Evolutionary conservation across 2,329 filamentous ascomycete species (phyloP).

Genomic region (Apiospora sp.): DNA sequence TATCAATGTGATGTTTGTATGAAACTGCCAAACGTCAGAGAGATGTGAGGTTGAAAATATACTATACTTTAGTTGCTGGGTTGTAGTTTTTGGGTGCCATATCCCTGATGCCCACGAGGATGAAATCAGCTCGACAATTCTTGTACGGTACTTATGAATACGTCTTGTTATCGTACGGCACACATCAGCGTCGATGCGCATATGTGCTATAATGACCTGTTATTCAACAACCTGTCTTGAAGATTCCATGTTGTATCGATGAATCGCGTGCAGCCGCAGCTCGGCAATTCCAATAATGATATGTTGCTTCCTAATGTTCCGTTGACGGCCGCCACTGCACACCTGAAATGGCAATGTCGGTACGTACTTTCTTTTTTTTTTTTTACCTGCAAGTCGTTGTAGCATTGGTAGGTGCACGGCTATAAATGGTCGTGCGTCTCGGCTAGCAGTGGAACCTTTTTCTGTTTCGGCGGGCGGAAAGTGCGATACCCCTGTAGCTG

Average conservation of each 20-base stretch:
- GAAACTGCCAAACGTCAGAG: conserved; percentile 15
- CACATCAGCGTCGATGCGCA: neutral
- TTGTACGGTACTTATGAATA: neutral
- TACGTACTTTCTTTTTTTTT: no score
- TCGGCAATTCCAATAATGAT: neutral
- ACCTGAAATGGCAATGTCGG: neutral
- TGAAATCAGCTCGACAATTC: neutral
- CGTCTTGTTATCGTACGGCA: neutral
- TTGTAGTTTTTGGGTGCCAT: neutral
- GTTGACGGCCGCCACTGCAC: neutral
- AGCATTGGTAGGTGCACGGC: conserved; percentile 2
- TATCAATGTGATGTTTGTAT: neutral
- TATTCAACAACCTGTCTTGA: neutral
- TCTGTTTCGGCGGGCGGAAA: neutral
- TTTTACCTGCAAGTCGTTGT: neutral
- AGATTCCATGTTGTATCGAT: neutral
- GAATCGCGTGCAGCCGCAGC: neutral
- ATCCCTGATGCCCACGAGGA: neutral
- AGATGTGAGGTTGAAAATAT: neutral
- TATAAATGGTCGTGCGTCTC: conserved; percentile 3
- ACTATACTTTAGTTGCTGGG: neutral
- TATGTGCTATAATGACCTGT: neutral
- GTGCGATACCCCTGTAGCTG: neutral
- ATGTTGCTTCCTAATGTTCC: neutral
- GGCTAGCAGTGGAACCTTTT: conserved; percentile 12